Evolutionary conservation across 2,329 filamentous ascomycete species (phyloP).

Genomic region (Fusarium sp.): DNA sequence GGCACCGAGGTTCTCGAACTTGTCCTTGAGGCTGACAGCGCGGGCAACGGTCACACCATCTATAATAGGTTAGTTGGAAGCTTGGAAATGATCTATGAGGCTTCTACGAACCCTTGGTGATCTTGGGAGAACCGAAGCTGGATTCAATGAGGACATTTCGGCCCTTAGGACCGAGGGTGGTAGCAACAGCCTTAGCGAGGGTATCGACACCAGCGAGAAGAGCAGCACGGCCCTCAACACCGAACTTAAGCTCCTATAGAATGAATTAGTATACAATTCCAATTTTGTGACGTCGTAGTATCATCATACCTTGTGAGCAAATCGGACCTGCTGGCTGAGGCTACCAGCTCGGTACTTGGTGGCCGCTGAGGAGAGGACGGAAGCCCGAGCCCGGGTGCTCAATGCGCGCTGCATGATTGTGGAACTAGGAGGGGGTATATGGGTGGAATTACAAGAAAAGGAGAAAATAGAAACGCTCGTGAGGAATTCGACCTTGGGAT

Average conservation of each 20-base stretch:
- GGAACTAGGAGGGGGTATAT: conserved; percentile 50
- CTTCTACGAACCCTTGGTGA: conserved; percentile 86
- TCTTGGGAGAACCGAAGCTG: conserved; percentile 98
- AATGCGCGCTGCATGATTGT: conserved; percentile 94
- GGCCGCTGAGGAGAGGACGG: conserved; percentile 78
- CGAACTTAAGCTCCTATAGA: conserved; percentile 93
- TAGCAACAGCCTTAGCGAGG: conserved; percentile 93
- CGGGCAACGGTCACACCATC: conserved; percentile 91
- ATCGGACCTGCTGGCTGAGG: conserved; percentile 89
- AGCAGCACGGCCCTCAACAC: conserved; percentile 90
- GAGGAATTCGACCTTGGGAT: conserved; percentile 46
- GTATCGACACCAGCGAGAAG: conserved; percentile 96
- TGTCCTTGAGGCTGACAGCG: conserved; percentile 94
- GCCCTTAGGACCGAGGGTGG: conserved; percentile 96
- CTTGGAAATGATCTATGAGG: neutral
- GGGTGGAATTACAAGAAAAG: conserved; percentile 45
- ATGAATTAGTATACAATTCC: conserved; percentile 46
- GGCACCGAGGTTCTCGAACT: conserved; percentile 99
- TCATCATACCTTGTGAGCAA: conserved; percentile 88
- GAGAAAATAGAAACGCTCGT: conserved; percentile 45
- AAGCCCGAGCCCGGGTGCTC: conserved; percentile 81
- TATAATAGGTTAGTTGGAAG: conserved; percentile 51
- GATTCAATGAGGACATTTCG: conserved; percentile 99
- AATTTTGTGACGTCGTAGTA: conserved; percentile 15
- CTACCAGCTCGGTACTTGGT: conserved; percentile 73